phyloP scores from a whole-genome alignment of 108 stramenopile species.

The Epithemia pelagica region DNA sequence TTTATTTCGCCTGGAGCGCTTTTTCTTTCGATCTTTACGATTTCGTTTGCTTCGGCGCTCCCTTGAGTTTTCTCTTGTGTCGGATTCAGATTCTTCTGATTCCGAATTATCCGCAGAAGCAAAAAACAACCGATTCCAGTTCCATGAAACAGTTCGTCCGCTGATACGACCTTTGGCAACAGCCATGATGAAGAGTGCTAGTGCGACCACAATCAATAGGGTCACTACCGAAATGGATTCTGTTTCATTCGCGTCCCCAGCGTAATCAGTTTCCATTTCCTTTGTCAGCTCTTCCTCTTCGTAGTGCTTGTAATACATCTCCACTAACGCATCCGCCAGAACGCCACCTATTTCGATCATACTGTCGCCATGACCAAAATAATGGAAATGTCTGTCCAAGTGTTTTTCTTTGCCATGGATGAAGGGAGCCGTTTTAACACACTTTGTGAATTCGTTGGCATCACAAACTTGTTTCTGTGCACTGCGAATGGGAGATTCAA shows the following conservation, averaged over 20 bases:
- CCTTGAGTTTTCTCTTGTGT: background rate
- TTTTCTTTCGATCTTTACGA: background rate
- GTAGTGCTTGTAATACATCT: background rate
- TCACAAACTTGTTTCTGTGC: conserved; percentile 1
- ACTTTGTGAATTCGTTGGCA: background rate
- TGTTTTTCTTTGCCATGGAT: background rate
- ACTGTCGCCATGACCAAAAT: conserved; percentile 5
- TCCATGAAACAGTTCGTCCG: background rate
- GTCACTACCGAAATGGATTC: background rate
- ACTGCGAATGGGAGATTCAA: background rate
- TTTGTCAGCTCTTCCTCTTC: background rate
- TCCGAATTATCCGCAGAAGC: background rate
- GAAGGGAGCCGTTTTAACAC: background rate
- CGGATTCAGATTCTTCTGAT: background rate
- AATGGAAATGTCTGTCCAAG: conserved; percentile 4
- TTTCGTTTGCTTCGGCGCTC: background rate
- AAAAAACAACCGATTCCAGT: background rate
- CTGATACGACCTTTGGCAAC: background rate
- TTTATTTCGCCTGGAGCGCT: background rate
- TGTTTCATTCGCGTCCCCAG: background rate
- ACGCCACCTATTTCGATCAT: conserved; percentile 6
- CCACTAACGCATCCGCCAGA: background rate
- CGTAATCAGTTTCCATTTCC: background rate
- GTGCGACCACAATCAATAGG: background rate
- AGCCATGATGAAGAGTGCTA: background rate